A percentile compares a stretch with the other conserved stretches of the same genome.
phyloP scores from a whole-genome alignment of 441 rosid species.

The Adansonia gregorii region DNA sequence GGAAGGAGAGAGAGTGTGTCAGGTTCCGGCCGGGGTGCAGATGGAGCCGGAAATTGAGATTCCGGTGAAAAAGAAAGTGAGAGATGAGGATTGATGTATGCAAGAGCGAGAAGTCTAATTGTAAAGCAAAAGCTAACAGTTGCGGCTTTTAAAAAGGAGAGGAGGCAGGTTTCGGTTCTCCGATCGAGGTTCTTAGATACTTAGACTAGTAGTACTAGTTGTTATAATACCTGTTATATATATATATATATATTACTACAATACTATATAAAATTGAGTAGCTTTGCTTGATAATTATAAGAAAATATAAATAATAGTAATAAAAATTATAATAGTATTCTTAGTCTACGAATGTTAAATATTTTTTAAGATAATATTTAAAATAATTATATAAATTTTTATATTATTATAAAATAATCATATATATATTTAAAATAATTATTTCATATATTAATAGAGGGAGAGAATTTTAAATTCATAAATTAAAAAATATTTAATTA shows the following conservation, averaged over 20 bases:
- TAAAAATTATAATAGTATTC: no score
- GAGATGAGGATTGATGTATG: neutral
- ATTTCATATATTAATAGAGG: no score
- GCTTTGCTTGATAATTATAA: neutral
- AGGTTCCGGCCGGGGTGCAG: slow-evolving; percentile 5
- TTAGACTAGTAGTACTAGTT: neutral
- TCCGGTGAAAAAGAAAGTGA: slow-evolving; percentile 19
- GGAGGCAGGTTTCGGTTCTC: neutral
- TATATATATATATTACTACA: neutral
- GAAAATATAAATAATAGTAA: no score
- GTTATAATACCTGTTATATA: neutral
- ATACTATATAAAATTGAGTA: neutral
- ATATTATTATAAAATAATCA: no score
- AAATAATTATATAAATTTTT: no score
- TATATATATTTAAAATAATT: no score
- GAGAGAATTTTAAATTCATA: no score
- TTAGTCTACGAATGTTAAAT: no score
- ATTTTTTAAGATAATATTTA: no score
- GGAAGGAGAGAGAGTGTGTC: slow-evolving; percentile 8
- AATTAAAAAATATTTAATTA: no score
- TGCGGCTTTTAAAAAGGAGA: slow-evolving; percentile 6
- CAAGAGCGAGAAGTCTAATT: no score
- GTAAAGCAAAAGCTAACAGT: neutral
- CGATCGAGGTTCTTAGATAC: neutral
- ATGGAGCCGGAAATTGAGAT: slow-evolving; percentile 24